Conservation (phyloP, 2,329 filamentous ascomycete species). For the Xylariaceae sp. region DNA sequence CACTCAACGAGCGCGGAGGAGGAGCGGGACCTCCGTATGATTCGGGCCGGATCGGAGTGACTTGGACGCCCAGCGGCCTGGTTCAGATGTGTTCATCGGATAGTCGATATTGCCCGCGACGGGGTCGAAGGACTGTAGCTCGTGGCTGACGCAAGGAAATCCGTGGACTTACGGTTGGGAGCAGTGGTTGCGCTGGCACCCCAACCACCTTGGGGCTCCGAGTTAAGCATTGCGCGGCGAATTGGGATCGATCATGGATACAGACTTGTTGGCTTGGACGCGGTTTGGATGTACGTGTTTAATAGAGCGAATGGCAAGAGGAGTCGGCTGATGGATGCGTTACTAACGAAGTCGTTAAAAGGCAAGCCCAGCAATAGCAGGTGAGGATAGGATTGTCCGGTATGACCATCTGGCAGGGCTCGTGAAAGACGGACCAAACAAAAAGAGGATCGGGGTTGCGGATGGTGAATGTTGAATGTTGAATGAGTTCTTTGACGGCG, state of each 20-base stretch:
- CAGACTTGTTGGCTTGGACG: not conserved
- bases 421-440: not conserved
- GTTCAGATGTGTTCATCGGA: constrained; percentile 2
- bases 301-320: not conserved
- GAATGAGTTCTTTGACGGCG: constrained; percentile 8
- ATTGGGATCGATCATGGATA: constrained; percentile 24
- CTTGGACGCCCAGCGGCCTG: not conserved
- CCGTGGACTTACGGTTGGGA: constrained; percentile 32
- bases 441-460: not conserved
- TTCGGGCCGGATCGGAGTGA: not conserved
- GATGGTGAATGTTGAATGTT: not conserved
- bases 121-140: constrained; percentile 9
- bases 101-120: not conserved
- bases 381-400: not conserved
- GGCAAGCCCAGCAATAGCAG: not conserved
- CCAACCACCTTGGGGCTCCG: constrained; percentile 28
- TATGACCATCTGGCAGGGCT: not conserved
- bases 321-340: not conserved
- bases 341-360: not conserved
- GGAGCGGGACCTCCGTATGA: not conserved
- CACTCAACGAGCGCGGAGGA: not conserved
- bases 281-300: not conserved
- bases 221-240: constrained; percentile 28
- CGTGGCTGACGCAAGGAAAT: constrained; percentile 23
- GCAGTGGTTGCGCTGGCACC: constrained; percentile 22